phyloP scores from a whole-genome alignment of 257 asterid genomes.

The Penstemon newberryi region DNA sequence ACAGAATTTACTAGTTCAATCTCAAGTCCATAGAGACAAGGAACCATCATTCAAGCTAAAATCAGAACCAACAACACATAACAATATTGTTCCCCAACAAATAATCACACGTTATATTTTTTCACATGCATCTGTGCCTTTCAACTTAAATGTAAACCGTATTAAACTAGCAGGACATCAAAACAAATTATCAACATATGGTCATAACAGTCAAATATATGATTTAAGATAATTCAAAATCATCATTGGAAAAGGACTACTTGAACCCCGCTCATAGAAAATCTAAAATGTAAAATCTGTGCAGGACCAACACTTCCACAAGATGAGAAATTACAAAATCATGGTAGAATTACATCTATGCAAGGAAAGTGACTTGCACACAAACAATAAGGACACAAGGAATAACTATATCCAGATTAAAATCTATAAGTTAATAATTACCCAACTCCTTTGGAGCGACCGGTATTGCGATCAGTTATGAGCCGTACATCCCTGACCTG shows the following conservation, averaged over 20 bases:
- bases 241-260: not conserved
- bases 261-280: not conserved
- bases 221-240: not conserved
- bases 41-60: slow-evolving; percentile 12
- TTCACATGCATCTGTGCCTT: no score
- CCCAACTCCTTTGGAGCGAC: slow-evolving; percentile 81
- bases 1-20: slow-evolving; percentile 9
- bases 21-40: not conserved
- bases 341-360: slow-evolving; percentile 10
- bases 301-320: slow-evolving; percentile 7
- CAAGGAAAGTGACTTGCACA: slow-evolving; percentile 3
- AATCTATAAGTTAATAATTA: slow-evolving; percentile 27
- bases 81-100: not conserved
- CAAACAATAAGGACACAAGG: slow-evolving; percentile 17
- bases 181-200: not conserved
- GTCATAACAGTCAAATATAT: not conserved
- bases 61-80: not conserved
- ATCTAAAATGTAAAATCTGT: not conserved
- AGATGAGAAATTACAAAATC: not conserved
- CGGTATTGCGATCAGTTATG: slow-evolving; percentile 71
- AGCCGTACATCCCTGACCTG: slow-evolving; percentile 79
- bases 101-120: not conserved
- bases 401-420: slow-evolving; percentile 5
- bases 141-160: not conserved
- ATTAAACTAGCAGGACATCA: not conserved